Evolutionary conservation across 371 early-diverging fungal species (phyloP).

Genomic region (Pancytospora philotis): DNA sequence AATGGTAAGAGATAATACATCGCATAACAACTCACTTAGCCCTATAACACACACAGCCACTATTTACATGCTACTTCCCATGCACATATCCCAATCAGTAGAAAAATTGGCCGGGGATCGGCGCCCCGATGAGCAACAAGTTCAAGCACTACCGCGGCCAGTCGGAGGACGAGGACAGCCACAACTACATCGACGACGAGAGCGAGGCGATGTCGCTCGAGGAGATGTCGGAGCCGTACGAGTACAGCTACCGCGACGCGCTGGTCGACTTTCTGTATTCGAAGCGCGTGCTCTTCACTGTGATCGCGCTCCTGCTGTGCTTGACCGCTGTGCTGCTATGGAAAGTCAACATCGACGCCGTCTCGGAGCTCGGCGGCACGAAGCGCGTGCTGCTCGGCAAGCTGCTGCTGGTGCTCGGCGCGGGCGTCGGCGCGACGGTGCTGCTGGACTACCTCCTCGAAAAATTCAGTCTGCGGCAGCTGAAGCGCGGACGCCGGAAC

Average conservation of each 20-base stretch:
- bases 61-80: too few species aligned
- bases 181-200: not conserved
- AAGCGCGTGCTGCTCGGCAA: too few species aligned
- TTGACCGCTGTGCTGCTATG: too few species aligned
- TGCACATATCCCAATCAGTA: too few species aligned
- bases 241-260: not conserved
- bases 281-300: not conserved
- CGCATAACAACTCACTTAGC: too few species aligned
- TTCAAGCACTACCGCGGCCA: too few species aligned
- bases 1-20: too few species aligned
- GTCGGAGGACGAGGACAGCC: slow-evolving; percentile 3
- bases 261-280: not conserved
- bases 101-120: too few species aligned
- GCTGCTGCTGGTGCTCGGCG: not conserved
- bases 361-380: not conserved
- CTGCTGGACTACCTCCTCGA: not conserved
- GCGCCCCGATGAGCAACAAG: too few species aligned
- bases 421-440: not conserved
- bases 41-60: too few species aligned
- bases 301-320: not conserved
- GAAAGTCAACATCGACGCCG: not conserved
- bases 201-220: not conserved
- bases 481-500: slow-evolving; percentile 17
- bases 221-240: not conserved
- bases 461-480: slow-evolving; percentile 1